Evolutionary conservation across 441 rosid genomes (phyloP).

Genomic region (Adansonia grandidieri): DNA sequence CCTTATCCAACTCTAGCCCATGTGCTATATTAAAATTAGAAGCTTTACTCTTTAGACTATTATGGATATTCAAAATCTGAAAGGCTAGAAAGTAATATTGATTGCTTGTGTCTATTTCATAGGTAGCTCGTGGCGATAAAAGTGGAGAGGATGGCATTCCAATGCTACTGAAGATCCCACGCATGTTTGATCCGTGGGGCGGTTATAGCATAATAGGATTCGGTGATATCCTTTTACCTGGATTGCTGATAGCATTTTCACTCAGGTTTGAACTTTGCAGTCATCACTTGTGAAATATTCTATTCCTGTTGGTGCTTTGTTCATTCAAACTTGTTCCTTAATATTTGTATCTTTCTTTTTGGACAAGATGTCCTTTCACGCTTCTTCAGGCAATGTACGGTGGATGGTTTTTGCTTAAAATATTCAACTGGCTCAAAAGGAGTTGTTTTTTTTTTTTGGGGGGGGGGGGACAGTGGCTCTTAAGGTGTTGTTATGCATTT

Average conservation of each 20-base stretch:
- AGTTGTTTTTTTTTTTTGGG: neutral
- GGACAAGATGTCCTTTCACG: neutral
- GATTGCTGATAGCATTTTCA: slow-evolving; percentile 68
- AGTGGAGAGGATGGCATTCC: slow-evolving; percentile 84
- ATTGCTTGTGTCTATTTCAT: slow-evolving; percentile 21
- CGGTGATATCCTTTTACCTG: slow-evolving; percentile 77
- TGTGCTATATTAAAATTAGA: neutral
- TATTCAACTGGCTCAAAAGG: neutral
- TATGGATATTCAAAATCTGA: slow-evolving; percentile 3
- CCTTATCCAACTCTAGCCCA: slow-evolving; percentile 1
- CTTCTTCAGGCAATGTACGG: slow-evolving; percentile 1
- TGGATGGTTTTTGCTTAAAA: neutral
- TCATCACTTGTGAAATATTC: neutral
- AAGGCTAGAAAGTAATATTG: slow-evolving; percentile 6
- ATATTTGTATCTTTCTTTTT: neutral
- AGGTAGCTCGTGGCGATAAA: slow-evolving; percentile 84
- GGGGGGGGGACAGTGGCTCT: neutral
- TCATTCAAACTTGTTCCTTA: neutral
- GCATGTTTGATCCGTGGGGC: slow-evolving; percentile 86
- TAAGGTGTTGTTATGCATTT: neutral
- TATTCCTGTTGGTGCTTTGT: slow-evolving; percentile 7
- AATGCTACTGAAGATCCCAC: slow-evolving; percentile 74
- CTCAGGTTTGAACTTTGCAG: slow-evolving; percentile 46
- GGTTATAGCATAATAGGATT: slow-evolving; percentile 81
- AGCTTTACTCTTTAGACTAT: slow-evolving; percentile 15